Conservation (phyloP, 2,329 filamentous ascomycete genomes). For the Xylariaceae sp. region DNA sequence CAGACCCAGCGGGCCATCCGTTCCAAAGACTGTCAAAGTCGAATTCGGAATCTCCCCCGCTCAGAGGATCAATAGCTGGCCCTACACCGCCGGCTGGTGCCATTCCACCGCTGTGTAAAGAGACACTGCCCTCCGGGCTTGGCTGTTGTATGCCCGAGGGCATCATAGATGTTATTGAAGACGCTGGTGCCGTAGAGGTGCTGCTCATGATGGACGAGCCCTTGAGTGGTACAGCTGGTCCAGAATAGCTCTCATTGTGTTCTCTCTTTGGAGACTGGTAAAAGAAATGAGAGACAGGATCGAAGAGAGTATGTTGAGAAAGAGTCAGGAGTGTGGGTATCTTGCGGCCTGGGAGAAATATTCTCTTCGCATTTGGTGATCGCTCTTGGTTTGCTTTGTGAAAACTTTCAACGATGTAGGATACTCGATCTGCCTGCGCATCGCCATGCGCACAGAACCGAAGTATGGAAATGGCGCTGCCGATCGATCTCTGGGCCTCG, state of each 20-base stretch:
- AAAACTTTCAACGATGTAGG: conserved; percentile 47
- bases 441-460: conserved; percentile 44
- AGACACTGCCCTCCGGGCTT: conserved; percentile 26
- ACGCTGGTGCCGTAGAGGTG: neutral
- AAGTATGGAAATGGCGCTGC: conserved; percentile 43
- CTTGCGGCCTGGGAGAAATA: conserved; percentile 22
- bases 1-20: conserved; percentile 8
- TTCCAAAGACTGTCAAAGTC: conserved; percentile 34
- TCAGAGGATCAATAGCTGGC: conserved; percentile 18
- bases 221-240: too few relatives aligned
- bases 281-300: conserved; percentile 28
- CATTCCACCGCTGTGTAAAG: conserved; percentile 18
- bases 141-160: conserved; percentile 24
- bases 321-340: conserved; percentile 23
- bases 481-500: conserved; percentile 35
- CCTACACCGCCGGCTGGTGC: conserved; percentile 14
- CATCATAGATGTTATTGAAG: conserved; percentile 12
- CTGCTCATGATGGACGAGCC: too few relatives aligned
- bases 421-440: conserved; percentile 43
- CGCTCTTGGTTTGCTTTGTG: conserved; percentile 33
- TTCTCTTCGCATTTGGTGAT: conserved; percentile 17
- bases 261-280: neutral
- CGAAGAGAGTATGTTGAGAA: conserved; percentile 19
- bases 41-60: conserved; percentile 30
- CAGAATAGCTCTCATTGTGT: too few relatives aligned